Base-by-base conservation (phyloP, 2,329 filamentous ascomycete genomes). In the Fusarium proliferatum region DNA sequence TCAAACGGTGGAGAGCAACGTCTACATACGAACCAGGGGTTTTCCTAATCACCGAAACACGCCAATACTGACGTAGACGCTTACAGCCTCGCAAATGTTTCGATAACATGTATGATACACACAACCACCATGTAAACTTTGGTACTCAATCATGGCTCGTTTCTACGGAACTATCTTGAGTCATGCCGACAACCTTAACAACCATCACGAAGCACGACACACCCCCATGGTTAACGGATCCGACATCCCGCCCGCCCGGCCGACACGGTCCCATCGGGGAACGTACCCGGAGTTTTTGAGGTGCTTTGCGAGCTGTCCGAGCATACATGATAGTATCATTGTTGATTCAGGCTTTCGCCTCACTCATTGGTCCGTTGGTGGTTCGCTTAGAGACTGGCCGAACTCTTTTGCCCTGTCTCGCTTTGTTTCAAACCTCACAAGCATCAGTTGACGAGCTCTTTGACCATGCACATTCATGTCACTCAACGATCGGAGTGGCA, bases 181-280 rank as follows among this genome's bases (percentile, higher is more conserved):
- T 73, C 65, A 70, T 68, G 58, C 61, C 60, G 53, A 45, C 41
- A 57, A 60, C 52, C 67, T 65, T 55, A 45, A 48, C 34, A 63
- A 46, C 41, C 60, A 63, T 55, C 61, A 41, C 45, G 61, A 65
- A 52, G 28, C 28, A 56, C 33, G 19, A 43, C 42, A 59, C 74
- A 33, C 71, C 49, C 63, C 75, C 65, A 62, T 64, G 55, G 64
- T 43, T 45, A 64, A 66, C 72, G 75, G 71, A 61, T 59, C 66
- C 72, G 64, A 64, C 33, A 51, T 72, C 64, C 74, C 65, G 65
- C 43, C 75, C 62, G 75, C 15, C 71, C 62, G 75, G 67, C 61
- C 67, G 61, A 67, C 62, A 72, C 64, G 66, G 73, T 53, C 71
- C 71, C 64, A 56, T 67, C 75, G 73, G 75, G 75, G 67, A 77